phyloP scores from a whole-genome alignment of 345 rosid genomes.

The Rhodamnia argentea region DNA sequence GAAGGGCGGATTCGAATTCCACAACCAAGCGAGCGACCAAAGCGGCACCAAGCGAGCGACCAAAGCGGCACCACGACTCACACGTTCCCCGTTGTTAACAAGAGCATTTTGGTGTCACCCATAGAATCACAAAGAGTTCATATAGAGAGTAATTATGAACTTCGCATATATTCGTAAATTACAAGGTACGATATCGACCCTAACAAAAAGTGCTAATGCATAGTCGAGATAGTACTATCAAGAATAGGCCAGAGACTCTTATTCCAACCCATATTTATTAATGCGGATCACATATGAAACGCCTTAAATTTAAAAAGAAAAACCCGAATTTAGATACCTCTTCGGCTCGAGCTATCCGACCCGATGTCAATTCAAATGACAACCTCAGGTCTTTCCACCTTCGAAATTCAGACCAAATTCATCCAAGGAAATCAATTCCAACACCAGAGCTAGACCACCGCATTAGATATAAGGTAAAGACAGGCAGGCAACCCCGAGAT shows the following conservation, averaged over 20 bases:
- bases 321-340: neutral
- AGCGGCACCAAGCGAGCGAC: too few species aligned
- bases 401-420: neutral
- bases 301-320: neutral
- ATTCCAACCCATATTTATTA: neutral
- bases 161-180: neutral
- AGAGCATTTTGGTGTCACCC: neutral
- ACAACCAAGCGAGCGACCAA: too few species aligned
- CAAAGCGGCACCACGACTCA: too few species aligned
- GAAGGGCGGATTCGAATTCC: too few species aligned
- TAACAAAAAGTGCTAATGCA: neutral
- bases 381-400: neutral
- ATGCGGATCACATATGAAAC: too few species aligned
- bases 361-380: neutral
- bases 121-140: neutral
- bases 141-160: neutral
- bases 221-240: neutral
- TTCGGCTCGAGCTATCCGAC: neutral
- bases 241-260: neutral
- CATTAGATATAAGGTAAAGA: neutral
- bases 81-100: too few species aligned
- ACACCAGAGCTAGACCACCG: neutral
- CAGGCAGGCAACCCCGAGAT: neutral
- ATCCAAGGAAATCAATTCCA: neutral
- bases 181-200: neutral